Percentiles rank a stretch among this genome's conserved stretches.
Conservation (phyloP, 2,329 filamentous ascomycete genomes). For the Aspergillus ibericus region DNA sequence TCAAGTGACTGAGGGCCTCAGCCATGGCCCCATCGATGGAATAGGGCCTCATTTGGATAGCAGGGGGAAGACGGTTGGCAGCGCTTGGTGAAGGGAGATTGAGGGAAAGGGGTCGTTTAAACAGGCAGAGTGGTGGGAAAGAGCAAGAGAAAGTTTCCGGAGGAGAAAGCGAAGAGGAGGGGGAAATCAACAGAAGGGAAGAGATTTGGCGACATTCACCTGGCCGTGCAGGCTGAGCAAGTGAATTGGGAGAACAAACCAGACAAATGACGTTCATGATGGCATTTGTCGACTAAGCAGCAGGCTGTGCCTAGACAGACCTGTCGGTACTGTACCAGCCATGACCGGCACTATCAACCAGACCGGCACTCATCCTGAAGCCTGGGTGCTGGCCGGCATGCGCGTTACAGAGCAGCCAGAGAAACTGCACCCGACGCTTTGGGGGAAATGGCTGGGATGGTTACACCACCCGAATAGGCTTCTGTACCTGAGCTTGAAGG, state of each 20-base stretch:
- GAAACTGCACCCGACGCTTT: too few relatives aligned
- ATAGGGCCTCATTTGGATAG: constrained; percentile 17
- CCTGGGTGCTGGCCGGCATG: too few relatives aligned
- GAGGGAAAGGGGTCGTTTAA: not conserved
- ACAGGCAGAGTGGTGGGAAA: not conserved
- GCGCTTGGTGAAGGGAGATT: not conserved
- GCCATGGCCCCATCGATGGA: constrained; percentile 32
- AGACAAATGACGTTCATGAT: not conserved
- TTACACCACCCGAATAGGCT: too few relatives aligned
- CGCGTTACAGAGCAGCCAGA: too few relatives aligned
- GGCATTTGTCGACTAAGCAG: not conserved
- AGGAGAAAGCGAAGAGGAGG: not conserved
- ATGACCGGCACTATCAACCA: too few relatives aligned
- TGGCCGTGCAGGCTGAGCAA: not conserved
- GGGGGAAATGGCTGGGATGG: too few relatives aligned
- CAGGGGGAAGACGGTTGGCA: not conserved
- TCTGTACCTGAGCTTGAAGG: too few relatives aligned
- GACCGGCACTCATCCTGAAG: too few relatives aligned
- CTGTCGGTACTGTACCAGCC: too few relatives aligned
- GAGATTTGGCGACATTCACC: not conserved
- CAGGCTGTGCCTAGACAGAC: too few relatives aligned
- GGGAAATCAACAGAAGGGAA: not conserved
- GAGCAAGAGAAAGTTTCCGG: not conserved
- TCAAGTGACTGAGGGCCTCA: constrained; percentile 29
- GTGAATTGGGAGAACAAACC: not conserved